These are phyloP conservation scores for Wallacemonas collosoma DNA, from an alignment of 208 protist species.

Conservation along the genomic window DNA sequence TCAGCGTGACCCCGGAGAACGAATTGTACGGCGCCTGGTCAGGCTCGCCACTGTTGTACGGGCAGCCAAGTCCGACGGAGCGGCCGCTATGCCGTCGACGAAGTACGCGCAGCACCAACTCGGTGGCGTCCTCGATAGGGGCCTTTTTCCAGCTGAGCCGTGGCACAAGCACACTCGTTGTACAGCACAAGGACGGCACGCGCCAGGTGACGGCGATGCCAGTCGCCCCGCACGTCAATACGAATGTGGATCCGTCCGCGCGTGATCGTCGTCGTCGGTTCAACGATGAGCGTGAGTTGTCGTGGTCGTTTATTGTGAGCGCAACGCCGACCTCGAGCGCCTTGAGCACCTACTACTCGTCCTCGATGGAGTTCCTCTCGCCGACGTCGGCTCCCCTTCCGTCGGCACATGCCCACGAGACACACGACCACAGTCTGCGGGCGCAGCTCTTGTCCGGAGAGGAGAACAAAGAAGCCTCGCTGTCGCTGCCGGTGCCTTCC, in stretches of 20 bases:
- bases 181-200: constrained; percentile 15
- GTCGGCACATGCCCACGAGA: too few relatives aligned
- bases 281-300: constrained; percentile 2
- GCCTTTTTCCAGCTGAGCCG: constrained; percentile 11
- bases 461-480: background rate
- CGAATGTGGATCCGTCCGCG: constrained; percentile 1
- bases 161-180: constrained; percentile 2
- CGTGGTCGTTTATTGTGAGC: constrained; percentile 14
- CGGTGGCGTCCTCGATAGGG: constrained; percentile 18
- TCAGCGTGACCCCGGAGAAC: background rate
- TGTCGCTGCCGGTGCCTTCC: background rate
- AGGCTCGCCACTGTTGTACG: background rate
- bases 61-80: constrained; percentile 9
- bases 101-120: constrained; percentile 10
- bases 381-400: background rate
- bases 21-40: constrained; percentile 3
- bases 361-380: background rate
- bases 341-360: constrained; percentile 10
- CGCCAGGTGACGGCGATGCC: background rate
- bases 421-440: too few relatives aligned
- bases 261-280: constrained; percentile 6
- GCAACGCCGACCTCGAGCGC: constrained; percentile 10
- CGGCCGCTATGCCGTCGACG: constrained; percentile 8
- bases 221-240: background rate
- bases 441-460: too few relatives aligned